Conservation (phyloP, 768 basidiomycete species). For the Lactarius indigo region DNA sequence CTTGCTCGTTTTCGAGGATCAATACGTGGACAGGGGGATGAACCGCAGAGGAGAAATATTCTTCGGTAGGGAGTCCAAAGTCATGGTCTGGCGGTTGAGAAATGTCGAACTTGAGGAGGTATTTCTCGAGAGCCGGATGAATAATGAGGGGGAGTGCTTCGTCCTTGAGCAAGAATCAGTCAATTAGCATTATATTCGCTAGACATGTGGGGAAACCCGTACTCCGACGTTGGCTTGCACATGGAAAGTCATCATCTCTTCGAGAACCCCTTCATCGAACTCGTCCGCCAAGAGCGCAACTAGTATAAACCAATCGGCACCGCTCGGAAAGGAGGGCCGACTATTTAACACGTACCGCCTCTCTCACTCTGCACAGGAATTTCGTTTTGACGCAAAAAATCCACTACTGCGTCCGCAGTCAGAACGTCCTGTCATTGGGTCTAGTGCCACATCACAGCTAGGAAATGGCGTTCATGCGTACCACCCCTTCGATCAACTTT, state of each 20-base stretch:
- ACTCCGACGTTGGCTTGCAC: slow-evolving; percentile 11
- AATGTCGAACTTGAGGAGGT: slow-evolving; percentile 18
- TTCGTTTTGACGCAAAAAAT: slow-evolving; percentile 21
- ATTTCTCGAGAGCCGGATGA: slow-evolving; percentile 19
- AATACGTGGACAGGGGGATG: slow-evolving; percentile 16
- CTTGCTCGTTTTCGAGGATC: slow-evolving; percentile 16
- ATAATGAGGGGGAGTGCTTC: slow-evolving; percentile 18
- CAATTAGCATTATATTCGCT: background rate
- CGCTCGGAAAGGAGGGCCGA: background rate
- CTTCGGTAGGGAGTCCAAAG: slow-evolving; percentile 13
- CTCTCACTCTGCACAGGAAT: slow-evolving; percentile 10
- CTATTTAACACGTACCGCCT: slow-evolving; percentile 11
- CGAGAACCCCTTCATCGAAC: slow-evolving; percentile 11
- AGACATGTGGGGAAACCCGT: background rate
- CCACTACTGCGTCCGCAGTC: slow-evolving; percentile 21
- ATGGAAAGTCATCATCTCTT: slow-evolving; percentile 15
- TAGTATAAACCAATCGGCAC: background rate
- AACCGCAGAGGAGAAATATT: slow-evolving; percentile 4
- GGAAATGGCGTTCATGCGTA: background rate
- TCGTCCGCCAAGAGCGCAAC: slow-evolving; percentile 17
- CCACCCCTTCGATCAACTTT: slow-evolving; percentile 14
- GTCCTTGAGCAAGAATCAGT: slow-evolving; percentile 3
- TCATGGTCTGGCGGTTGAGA: slow-evolving; percentile 11
- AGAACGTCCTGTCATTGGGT: slow-evolving; percentile 11
- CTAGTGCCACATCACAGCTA: background rate